Base-by-base conservation (phyloP, 257 asterid species). In the Solanum habrochaites region DNA sequence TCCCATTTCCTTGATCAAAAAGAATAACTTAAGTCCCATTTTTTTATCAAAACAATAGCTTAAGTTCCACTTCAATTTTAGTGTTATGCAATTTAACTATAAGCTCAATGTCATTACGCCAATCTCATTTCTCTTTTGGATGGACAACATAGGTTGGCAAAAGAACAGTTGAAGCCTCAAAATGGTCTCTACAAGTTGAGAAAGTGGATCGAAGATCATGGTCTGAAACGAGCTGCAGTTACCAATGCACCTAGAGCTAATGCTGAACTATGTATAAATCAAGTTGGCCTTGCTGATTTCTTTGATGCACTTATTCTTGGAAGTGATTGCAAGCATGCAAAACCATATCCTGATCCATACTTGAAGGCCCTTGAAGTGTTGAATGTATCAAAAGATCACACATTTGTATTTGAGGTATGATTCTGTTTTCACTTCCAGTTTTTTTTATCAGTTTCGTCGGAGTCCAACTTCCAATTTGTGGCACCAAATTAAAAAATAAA, bases 141-240 rank as follows among this genome's bases (percentile, higher is more conserved):
- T 88, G 87, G 58, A 45, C 45, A 43, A 71, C 86, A 29, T 93
- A 96, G 99, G 90, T 87, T 95, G 83, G 97, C 88, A 31, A 92
- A 91, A 91, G 99, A 94, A 64, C 91, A 95, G 74, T 16, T 96
- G 87, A 91, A 92, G 86, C 93, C 98, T 5, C 86, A 95, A 18
- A 88, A 92, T 43, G 99, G 99, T 64, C 85, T 96, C 56, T 87
- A 90, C 85, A 94, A 92, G 88, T 66, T 96, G 35, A 91, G 73
- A 27, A 94, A 95, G 88, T 96, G 99, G 98, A 88, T 96, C 37
- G 96, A 96, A 87, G 98, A 92, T 86, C 98, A 88, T 71, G 98
- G 98, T 27, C 75, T 96, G 93, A 96, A 92, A 88, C 93, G 98
- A 58, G 98, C 96, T 91, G 99, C 99, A 85, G 99, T 96, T 29